Base-by-base conservation (phyloP, 2,329 filamentous ascomycete genomes). In the Clonostachys rhizophaga region DNA sequence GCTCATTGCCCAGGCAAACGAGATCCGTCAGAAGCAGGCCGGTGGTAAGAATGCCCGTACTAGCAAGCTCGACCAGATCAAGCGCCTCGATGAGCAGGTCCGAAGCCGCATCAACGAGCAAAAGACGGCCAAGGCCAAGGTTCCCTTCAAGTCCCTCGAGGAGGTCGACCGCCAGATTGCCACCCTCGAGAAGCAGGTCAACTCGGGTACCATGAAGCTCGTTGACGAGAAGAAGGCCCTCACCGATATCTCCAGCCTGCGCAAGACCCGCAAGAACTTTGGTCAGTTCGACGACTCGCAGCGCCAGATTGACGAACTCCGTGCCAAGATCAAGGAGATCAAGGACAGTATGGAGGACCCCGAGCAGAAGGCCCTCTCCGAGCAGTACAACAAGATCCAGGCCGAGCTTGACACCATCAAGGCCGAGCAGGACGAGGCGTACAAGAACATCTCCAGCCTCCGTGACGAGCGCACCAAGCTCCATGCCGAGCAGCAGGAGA, bases 171-270 rank as follows among this genome's bases (percentile, higher is more conserved):
- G 78, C 53, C 83, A 94, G 69, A 94, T 97, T 58, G 79, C 81
- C 50, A 76, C 77, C 45, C 83, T 96, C 46, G 89, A 96, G 55
- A 86, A 86, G 69, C 81, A 92, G 65, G 91, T 97, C 58, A 89
- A 95, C 66, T 81, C 84, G 35, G 92, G 92, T 54, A 87, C 81
- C 65, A 91, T 99, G 87, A 95, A 91, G 73, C 76, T 99, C 45
- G 94, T 97, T 11, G 94, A 99, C 59, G 94, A 97, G 81, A 95
- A 90, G 78, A 97, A 96, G 80, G 85, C 89, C 9, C 78, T 97
- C 17, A 73, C 80, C 44, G 90, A 96, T 59, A 86, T 96, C 58
- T 88, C 87, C 43, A 86, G 74, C 65, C 74, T 97, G 55, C 86
- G 87, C 68, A 95, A 95, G 76, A 81, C 87, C 61, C 89, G 89